Base-by-base conservation (phyloP, 169 alveolate genomes). In the Plasmodium fragile region DNA sequence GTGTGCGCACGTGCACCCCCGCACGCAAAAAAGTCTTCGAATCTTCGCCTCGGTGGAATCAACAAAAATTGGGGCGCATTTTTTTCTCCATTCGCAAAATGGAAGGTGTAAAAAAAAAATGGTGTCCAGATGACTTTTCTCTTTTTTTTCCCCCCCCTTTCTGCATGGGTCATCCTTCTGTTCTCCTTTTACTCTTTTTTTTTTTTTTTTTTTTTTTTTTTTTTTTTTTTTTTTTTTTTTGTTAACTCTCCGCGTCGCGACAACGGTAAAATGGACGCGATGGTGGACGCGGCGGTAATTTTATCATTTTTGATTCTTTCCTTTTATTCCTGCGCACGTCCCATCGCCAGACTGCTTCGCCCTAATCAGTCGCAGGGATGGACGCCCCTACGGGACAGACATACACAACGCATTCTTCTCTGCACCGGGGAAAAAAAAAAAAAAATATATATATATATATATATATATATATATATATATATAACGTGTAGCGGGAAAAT, bases 321-420 rank as follows among this genome's bases (percentile, higher is more conserved):
- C 75, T 18, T 65, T 65, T 65, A 5, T 65, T 59, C 32, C 73
- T 13, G 73, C 34, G 73, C 32, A 59, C 13, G 25, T 22, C 18
- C 18, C 13, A 22, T n/a, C 75, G 18, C 75, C 75, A 18, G 36
- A 25, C 11, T 4, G 36, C 75, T 65, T 22, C 75, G 0, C 36
- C 75, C 59, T 49, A 49, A 49, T 13, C 59, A 49, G 59, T 49
- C 59, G 59, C 22, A 49, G 59, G 59, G 59, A 49, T 49, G 59
- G 59, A 49, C 7, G 22, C 59, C 59, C 59, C 59, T 13, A 83
- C 25, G 30, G 92, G 92, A 65, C 75, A 83, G 41, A 83, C 83
- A 49, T 83, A 83, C 65, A 83, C 55, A 72, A 83, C 41, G 43
- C 92, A 83, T 13, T 71, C 73, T 25, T 52, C 45, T 49, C 92